These are phyloP conservation scores for Pseudonitzschia delicatissima DNA, from an alignment of 108 stramenopile genomes.

Conservation along the genomic window DNA sequence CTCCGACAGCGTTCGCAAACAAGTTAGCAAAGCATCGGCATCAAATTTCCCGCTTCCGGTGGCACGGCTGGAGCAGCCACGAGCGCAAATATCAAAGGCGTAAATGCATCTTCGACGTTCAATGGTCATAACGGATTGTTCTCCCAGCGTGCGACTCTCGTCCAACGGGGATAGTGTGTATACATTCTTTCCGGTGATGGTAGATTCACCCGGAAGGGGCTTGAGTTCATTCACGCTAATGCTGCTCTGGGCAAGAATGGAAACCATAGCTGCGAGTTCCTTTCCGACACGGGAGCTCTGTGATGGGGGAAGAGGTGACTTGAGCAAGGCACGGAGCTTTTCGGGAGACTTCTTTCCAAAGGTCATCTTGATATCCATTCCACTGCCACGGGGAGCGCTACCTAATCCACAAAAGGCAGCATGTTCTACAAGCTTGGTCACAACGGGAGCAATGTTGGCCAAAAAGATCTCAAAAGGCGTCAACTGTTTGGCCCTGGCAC, in stretches of 20 bases:
- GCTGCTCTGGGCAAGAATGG: conserved; percentile 55
- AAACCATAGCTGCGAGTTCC: conserved; percentile 78
- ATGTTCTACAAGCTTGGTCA: conserved; percentile 69
- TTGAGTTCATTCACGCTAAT: conserved; percentile 37
- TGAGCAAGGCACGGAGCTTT: conserved; percentile 60
- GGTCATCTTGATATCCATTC: conserved; percentile 65
- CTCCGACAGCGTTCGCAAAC: conserved; percentile 70
- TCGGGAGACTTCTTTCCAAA: conserved; percentile 72
- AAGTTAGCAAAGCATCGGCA: conserved; percentile 65
- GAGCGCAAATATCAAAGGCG: conserved; percentile 83
- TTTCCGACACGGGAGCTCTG: conserved; percentile 77
- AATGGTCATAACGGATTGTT: conserved; percentile 73
- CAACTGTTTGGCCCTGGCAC: conserved; percentile 20
- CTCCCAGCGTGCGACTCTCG: conserved; percentile 52
- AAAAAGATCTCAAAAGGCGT: conserved; percentile 71
- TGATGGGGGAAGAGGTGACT: conserved; percentile 74
- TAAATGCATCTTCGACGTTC: conserved; percentile 85
- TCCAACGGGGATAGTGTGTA: conserved; percentile 56
- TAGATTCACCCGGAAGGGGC: conserved; percentile 27
- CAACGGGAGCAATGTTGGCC: conserved; percentile 58
- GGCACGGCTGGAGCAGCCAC: conserved; percentile 70
- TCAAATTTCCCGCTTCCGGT: conserved; percentile 84
- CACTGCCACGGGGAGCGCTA: conserved; percentile 53
- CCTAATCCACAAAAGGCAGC: conserved; percentile 81
- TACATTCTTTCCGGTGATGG: not conserved